These are phyloP conservation scores for Mycena venus DNA, from an alignment of 768 basidiomycete species.

Conservation along the genomic window DNA sequence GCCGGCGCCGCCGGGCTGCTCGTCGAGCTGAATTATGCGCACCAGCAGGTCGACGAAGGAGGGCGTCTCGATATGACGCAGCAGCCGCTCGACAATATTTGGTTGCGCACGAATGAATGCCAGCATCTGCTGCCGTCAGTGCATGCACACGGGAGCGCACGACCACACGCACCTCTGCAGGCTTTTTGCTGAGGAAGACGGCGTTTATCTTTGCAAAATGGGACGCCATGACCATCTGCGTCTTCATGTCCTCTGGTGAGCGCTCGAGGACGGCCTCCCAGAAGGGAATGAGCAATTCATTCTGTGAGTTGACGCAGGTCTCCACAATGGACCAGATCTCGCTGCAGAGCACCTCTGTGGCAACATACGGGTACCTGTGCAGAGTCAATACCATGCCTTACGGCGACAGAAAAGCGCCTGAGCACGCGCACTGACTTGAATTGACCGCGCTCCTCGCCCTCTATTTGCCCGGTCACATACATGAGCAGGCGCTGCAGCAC, in stretches of 20 bases:
- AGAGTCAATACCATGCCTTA: background rate
- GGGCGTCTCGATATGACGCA: constrained; percentile 89
- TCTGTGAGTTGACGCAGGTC: constrained; percentile 80
- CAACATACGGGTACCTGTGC: constrained; percentile 88
- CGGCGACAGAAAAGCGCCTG: background rate
- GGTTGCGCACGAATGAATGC: constrained; percentile 90
- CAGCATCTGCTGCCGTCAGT: constrained; percentile 79
- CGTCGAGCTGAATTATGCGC: constrained; percentile 91
- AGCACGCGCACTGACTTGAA: constrained; percentile 78
- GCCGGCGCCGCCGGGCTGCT: constrained; percentile 82
- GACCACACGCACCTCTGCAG: constrained; percentile 79
- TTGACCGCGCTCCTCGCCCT: constrained; percentile 80
- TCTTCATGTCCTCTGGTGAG: constrained; percentile 89
- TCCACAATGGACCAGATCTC: constrained; percentile 97
- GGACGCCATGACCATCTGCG: constrained; percentile 87
- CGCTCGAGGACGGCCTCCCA: constrained; percentile 92
- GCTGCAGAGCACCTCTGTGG: constrained; percentile 95
- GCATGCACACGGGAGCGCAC: constrained; percentile 35
- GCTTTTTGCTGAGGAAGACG: constrained; percentile 89
- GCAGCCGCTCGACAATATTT: constrained; percentile 82
- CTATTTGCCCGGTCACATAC: constrained; percentile 90
- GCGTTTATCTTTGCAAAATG: constrained; percentile 97
- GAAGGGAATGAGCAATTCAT: constrained; percentile 85
- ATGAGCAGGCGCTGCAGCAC: constrained; percentile 84
- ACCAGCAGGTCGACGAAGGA: constrained; percentile 93